A percentile compares a stretch with the other conserved stretches of the same genome.
Evolutionary conservation across 2,329 filamentous ascomycete species (phyloP).

Genomic region (Pyricularia grisea): DNA sequence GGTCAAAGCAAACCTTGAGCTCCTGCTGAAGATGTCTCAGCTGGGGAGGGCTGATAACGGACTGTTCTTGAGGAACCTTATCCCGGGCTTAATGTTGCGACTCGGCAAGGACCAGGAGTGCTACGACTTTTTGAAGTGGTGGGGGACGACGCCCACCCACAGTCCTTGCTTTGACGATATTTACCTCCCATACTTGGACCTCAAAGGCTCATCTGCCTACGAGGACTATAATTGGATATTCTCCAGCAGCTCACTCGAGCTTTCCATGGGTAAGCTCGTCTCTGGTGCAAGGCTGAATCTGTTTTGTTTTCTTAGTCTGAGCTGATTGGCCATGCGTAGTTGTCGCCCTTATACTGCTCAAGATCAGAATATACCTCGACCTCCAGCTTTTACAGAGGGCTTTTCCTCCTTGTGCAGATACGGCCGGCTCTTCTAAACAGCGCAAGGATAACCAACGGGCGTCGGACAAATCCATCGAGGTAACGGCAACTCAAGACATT

Average conservation of each 20-base stretch:
- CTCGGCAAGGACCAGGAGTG: conserved; percentile 23
- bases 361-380: conserved; percentile 9
- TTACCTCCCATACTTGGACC: conserved; percentile 20
- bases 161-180: conserved; percentile 26
- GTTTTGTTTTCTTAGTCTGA: not conserved
- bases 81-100: conserved; percentile 16
- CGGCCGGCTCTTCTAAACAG: not conserved
- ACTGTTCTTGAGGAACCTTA: conserved; percentile 8
- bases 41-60: conserved; percentile 7
- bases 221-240: conserved; percentile 17
- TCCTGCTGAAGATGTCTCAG: conserved; percentile 6
- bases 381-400: not conserved
- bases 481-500: not conserved
- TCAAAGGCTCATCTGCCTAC: conserved; percentile 28
- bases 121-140: conserved; percentile 41
- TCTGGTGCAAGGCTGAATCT: not conserved
- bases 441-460: not conserved
- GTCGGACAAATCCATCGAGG: not conserved
- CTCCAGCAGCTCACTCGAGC: not conserved
- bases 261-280: not conserved
- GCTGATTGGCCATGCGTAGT: not conserved
- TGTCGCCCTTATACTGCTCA: conserved; percentile 8
- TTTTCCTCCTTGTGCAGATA: not conserved
- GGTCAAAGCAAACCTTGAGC: conserved; percentile 1
- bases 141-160: conserved; percentile 14